Percentiles rank a stretch among this genome's conserved stretches.
These are phyloP conservation scores for Crepidotus variabilis DNA, from an alignment of 768 basidiomycete species.

Conservation along the genomic window DNA sequence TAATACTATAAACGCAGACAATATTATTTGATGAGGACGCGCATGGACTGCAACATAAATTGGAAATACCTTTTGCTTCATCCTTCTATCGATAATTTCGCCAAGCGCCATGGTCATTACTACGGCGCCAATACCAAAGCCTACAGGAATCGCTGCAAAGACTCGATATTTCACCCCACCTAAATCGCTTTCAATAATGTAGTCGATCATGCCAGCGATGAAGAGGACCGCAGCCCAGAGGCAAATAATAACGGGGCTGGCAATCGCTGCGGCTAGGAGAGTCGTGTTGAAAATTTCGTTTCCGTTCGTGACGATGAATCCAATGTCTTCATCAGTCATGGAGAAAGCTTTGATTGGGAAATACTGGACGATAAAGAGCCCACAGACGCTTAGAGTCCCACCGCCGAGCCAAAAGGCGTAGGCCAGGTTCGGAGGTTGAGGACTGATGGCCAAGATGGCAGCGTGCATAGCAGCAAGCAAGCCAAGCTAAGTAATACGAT, in stretches of 20 bases:
- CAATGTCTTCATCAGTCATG: slow-evolving; percentile 2
- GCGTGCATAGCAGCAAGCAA: no score
- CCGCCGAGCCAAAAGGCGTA: no score
- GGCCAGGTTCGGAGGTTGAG: no score
- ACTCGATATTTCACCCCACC: not conserved
- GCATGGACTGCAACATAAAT: no score
- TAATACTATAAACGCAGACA: no score
- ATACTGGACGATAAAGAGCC: no score
- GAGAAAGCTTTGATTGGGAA: not conserved
- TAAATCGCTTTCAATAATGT: slow-evolving; percentile 1
- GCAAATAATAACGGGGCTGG: slow-evolving; percentile 1
- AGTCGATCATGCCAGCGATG: no score
- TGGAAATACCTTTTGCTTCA: not conserved
- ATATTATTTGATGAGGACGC: no score
- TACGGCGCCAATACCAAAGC: slow-evolving; percentile 3
- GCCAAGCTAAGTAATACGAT: no score
- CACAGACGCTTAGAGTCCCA: no score
- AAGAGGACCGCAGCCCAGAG: not conserved
- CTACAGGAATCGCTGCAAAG: slow-evolving; percentile 3
- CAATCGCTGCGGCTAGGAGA: not conserved
- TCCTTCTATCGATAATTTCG: not conserved
- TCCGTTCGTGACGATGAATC: not conserved
- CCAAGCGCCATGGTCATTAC: slow-evolving; percentile 3
- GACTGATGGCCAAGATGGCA: no score
- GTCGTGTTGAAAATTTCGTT: not conserved